phyloP scores from a whole-genome alignment of 2,329 filamentous ascomycete genomes.

The Pseudogymnoascus pannorum region DNA sequence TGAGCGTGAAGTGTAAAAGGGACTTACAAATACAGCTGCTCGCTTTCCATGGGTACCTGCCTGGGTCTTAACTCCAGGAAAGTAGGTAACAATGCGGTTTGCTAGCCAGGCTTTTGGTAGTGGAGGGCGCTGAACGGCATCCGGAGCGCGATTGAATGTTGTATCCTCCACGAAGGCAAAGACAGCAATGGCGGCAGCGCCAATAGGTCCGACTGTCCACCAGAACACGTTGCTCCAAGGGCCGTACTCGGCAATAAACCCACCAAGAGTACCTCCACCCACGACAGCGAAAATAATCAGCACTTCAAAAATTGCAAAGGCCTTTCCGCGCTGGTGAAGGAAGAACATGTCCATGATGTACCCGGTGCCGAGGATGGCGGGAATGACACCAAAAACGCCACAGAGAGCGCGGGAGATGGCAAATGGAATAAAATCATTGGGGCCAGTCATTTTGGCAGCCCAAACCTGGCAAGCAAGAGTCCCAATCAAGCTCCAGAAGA shows the following conservation, averaged over 20 bases:
- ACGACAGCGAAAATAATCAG: conserved; percentile 32
- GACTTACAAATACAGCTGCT: not conserved
- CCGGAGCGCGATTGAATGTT: conserved; percentile 25
- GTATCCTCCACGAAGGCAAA: conserved; percentile 36
- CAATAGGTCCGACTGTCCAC: conserved; percentile 36
- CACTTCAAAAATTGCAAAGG: conserved; percentile 33
- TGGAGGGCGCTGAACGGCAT: conserved; percentile 18
- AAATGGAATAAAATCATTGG: conserved; percentile 31
- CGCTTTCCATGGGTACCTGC: not conserved
- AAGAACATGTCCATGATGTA: conserved; percentile 38
- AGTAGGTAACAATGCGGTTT: conserved; percentile 27
- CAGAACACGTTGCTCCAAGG: conserved; percentile 36
- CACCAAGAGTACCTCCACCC: conserved; percentile 33
- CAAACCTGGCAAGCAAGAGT: conserved; percentile 32
- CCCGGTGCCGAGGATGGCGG: conserved; percentile 33
- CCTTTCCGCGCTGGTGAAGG: conserved; percentile 35
- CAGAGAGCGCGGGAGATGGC: conserved; percentile 33
- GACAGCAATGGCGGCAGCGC: conserved; percentile 29
- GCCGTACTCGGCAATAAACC: conserved; percentile 31
- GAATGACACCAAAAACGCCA: conserved; percentile 34
- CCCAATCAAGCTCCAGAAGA: conserved; percentile 34
- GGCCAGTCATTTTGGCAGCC: conserved; percentile 31
- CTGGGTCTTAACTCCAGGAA: conserved; percentile 20
- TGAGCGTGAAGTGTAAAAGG: fast-evolving
- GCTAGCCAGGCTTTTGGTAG: conserved; percentile 19